Conservation (phyloP, 495 filamentous ascomycete species). For the Tuber microsphaerosporum region DNA sequence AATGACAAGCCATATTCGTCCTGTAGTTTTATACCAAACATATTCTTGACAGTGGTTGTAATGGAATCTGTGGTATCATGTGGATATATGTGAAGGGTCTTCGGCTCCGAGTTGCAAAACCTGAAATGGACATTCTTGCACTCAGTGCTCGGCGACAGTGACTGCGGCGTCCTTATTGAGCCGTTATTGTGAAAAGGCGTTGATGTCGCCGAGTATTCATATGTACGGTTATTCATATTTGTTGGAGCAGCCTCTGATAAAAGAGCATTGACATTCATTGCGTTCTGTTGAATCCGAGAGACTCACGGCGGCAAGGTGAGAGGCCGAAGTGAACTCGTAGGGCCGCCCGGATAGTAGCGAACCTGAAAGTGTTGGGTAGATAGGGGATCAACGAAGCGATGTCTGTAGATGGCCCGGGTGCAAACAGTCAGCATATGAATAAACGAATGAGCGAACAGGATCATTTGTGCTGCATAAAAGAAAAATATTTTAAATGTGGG, state of each 20-base stretch:
- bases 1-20: conserved; percentile 72
- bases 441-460: not conserved
- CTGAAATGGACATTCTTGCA: conserved; percentile 82
- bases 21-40: conserved; percentile 75
- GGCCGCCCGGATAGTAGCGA: not conserved
- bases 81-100: conserved; percentile 83
- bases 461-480: not conserved
- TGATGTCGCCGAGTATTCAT: conserved; percentile 25
- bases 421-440: conserved; percentile 1
- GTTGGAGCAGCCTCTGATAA: conserved; percentile 28
- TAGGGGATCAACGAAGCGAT: not conserved
- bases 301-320: not conserved
- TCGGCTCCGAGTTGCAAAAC: conserved; percentile 55
- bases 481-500: not conserved
- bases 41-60: conserved; percentile 92
- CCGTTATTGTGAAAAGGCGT: conserved; percentile 36
- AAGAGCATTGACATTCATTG: conserved; percentile 38
- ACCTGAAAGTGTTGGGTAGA: conserved; percentile 1
- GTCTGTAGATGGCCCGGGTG: not conserved
- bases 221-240: conserved; percentile 27
- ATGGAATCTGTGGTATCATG: conserved; percentile 96
- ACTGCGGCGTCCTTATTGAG: conserved; percentile 42
- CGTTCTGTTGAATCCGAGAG: conserved; percentile 6
- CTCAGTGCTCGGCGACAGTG: conserved; percentile 48
- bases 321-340: conserved; percentile 3